Evolutionary conservation across 371 early-diverging fungal genomes (phyloP).

Genomic region (Blakeslea trispora): DNA sequence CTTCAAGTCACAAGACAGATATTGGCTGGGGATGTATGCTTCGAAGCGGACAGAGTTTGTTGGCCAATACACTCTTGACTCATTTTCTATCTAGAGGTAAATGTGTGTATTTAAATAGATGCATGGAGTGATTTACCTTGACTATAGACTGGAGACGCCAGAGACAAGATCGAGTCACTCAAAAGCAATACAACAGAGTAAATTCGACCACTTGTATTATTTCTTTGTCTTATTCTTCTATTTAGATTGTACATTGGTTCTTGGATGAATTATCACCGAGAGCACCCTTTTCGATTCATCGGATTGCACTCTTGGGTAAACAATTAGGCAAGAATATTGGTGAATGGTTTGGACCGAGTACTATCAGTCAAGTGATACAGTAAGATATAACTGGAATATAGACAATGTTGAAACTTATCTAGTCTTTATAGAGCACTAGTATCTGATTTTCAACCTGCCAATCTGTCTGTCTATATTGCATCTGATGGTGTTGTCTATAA

Average conservation of each 20-base stretch:
- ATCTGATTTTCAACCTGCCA: conserved; percentile 59
- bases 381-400: conserved; percentile 51
- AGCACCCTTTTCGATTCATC: conserved; percentile 90
- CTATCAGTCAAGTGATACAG: conserved; percentile 88
- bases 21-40: conserved; percentile 98
- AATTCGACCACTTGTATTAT: not conserved
- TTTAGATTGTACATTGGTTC: conserved; percentile 80
- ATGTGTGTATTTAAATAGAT: too few species aligned
- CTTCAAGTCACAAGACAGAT: conserved; percentile 82
- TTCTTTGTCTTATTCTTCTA: not conserved
- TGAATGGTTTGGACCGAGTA: conserved; percentile 96
- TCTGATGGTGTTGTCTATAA: conserved; percentile 77
- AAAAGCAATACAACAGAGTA: conserved; percentile 53
- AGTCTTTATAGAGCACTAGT: conserved; percentile 64
- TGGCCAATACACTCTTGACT: conserved; percentile 82
- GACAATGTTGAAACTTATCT: too few species aligned
- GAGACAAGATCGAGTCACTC: conserved; percentile 29
- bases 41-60: conserved; percentile 90
- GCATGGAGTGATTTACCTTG: too few species aligned
- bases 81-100: conserved; percentile 72
- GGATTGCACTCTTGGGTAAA: conserved; percentile 84
- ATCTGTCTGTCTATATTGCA: conserved; percentile 70
- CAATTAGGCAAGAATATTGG: conserved; percentile 89
- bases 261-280: conserved; percentile 75
- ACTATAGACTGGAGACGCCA: conserved; percentile 61